These are phyloP conservation scores for Willaertia magna DNA, from an alignment of 208 protist species.

Conservation along the genomic window DNA sequence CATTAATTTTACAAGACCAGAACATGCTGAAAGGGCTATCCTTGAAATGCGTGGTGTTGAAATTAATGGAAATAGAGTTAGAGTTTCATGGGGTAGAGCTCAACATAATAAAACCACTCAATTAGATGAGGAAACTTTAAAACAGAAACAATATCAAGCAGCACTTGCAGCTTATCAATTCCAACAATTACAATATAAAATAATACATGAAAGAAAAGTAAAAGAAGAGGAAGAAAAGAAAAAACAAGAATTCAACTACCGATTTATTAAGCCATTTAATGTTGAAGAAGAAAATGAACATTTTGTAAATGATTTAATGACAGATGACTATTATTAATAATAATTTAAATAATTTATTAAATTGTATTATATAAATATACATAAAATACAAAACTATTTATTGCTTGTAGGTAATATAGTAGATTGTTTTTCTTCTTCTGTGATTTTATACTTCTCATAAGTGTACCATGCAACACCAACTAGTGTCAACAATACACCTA, in stretches of 20 bases:
- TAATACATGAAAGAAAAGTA: slow-evolving; percentile 23
- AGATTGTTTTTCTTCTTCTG: no score
- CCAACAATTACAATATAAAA: slow-evolving; percentile 46
- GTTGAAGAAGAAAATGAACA: slow-evolving; percentile 7
- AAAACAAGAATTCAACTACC: slow-evolving; percentile 1
- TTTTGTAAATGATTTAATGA: slow-evolving; percentile 17
- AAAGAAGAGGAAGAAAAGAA: slow-evolving; percentile 12
- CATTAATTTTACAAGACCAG: neutral
- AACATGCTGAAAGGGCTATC: neutral
- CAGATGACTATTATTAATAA: neutral
- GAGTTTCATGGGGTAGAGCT: neutral
- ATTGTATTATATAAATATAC: no score
- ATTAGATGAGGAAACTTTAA: slow-evolving; percentile 34
- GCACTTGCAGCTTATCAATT: slow-evolving; percentile 31
- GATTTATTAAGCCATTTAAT: slow-evolving; percentile 15
- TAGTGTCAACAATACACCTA: neutral
- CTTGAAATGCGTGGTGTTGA: neutral
- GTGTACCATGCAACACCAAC: neutral
- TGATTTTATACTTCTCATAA: neutral
- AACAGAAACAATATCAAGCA: slow-evolving; percentile 38
- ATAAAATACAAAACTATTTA: no score
- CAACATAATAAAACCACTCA: neutral
- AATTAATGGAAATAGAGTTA: neutral
- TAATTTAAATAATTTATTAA: neutral
- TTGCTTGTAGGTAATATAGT: no score